Conservation (phyloP, 78 protist genomes). For the Monocercomonoides exilis region DNA sequence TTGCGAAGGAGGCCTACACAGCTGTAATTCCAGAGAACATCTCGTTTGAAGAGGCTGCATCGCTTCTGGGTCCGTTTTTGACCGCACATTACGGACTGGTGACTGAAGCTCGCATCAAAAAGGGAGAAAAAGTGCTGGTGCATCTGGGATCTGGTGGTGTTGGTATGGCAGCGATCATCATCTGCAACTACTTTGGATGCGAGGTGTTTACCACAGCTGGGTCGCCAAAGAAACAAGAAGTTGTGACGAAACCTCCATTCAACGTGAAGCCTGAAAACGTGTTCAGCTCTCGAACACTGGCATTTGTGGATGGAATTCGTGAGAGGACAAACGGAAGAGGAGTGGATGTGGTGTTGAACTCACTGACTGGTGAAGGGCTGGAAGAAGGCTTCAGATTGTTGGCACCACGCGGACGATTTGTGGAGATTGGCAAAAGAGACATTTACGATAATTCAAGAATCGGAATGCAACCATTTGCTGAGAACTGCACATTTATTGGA, state of each 20-base stretch:
- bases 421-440: constrained; percentile 21
- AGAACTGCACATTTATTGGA: neutral
- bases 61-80: constrained; percentile 59
- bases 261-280: constrained; percentile 6
- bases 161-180: constrained; percentile 16
- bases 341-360: constrained; percentile 19
- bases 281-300: constrained; percentile 29
- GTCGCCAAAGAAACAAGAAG: neutral
- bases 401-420: constrained; percentile 20
- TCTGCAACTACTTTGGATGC: constrained; percentile 4
- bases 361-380: constrained; percentile 7
- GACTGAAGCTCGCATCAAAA: constrained; percentile 15
- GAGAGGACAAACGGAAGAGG: neutral
- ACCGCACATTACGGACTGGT: constrained; percentile 55
- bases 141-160: constrained; percentile 33
- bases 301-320: neutral
- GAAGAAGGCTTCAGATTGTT: constrained; percentile 10
- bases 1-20: constrained; percentile 29
- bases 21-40: constrained; percentile 36
- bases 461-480: neutral
- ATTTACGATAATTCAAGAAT: neutral
- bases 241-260: neutral
- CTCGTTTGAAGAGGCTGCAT: constrained; percentile 45
- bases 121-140: constrained; percentile 31
- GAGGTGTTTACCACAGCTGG: neutral